Percentiles rank a stretch among this genome's conserved stretches.
phyloP scores from a whole-genome alignment of 2,329 filamentous ascomycete species.

The Elsinoe ampelina region DNA sequence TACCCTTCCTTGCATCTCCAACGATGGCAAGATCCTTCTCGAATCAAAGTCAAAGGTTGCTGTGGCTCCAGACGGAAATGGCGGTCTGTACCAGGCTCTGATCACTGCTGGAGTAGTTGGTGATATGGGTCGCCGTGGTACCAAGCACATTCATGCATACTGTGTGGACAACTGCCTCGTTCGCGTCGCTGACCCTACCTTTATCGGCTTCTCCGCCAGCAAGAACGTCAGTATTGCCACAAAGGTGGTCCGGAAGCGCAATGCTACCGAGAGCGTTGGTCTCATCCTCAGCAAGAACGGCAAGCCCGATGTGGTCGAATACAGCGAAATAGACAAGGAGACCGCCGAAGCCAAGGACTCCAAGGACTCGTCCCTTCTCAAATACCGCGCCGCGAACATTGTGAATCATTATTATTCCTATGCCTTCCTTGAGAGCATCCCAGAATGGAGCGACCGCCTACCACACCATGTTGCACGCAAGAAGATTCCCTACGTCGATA shows the following conservation, averaged over 20 bases:
- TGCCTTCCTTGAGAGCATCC: conserved; percentile 82
- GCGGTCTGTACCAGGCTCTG: conserved; percentile 89
- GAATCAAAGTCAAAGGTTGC: conserved; percentile 85
- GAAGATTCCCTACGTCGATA: conserved; percentile 79
- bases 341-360: conserved; percentile 84
- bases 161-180: conserved; percentile 99
- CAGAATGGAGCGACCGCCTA: conserved; percentile 72
- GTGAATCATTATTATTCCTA: conserved; percentile 99
- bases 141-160: conserved; percentile 94
- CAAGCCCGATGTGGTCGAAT: conserved; percentile 94
- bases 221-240: conserved; percentile 92
- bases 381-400: conserved; percentile 97
- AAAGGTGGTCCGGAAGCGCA: conserved; percentile 98
- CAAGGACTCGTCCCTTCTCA: conserved; percentile 70
- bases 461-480: conserved; percentile 95
- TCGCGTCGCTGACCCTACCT: conserved; percentile 92
- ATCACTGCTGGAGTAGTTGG: conserved; percentile 68
- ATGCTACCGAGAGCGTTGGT: conserved; percentile 90
- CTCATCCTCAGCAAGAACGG: conserved; percentile 92
- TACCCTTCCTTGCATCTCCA: conserved; percentile 90
- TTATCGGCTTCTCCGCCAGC: conserved; percentile 84
- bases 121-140: conserved; percentile 80
- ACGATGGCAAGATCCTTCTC: conserved; percentile 92
- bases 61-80: conserved; percentile 94
- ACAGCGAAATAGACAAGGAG: conserved; percentile 86